Evolutionary conservation across 805 yeast genomes (phyloP).

Genomic region (Sporopachydermia lactativora): DNA sequence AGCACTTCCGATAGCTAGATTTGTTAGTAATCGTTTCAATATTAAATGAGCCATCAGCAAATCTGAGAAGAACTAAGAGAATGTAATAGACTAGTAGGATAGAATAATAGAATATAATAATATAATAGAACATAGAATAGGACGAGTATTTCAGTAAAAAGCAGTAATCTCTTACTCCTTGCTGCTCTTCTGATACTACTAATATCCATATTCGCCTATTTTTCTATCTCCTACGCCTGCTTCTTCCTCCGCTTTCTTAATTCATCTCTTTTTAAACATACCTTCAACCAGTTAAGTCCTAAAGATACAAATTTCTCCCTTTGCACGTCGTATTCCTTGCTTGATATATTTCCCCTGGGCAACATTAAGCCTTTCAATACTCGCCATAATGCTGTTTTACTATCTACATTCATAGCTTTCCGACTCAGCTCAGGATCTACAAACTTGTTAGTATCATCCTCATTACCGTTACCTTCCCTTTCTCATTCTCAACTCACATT

Average conservation of each 20-base stretch:
- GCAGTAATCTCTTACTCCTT: no score
- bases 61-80: no score
- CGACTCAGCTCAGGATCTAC: not conserved
- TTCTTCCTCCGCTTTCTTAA: conserved; percentile 6
- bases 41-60: no score
- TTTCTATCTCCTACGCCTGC: conserved; percentile 6
- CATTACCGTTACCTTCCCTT: no score
- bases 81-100: no score
- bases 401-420: not conserved
- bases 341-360: not conserved
- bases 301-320: not conserved
- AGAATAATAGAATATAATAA: no score
- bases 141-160: no score
- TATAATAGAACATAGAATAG: no score
- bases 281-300: not conserved
- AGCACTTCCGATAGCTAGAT: not conserved
- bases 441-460: not conserved
- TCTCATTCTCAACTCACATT: not conserved
- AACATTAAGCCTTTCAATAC: not conserved
- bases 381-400: not conserved
- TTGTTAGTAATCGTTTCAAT: not conserved
- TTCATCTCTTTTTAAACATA: no score
- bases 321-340: not conserved
- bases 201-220: no score
- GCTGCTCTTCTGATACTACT: no score